Evolutionary conservation across 2,329 filamentous ascomycete genomes (phyloP).

Genomic region (Trichoderma simmonsii): DNA sequence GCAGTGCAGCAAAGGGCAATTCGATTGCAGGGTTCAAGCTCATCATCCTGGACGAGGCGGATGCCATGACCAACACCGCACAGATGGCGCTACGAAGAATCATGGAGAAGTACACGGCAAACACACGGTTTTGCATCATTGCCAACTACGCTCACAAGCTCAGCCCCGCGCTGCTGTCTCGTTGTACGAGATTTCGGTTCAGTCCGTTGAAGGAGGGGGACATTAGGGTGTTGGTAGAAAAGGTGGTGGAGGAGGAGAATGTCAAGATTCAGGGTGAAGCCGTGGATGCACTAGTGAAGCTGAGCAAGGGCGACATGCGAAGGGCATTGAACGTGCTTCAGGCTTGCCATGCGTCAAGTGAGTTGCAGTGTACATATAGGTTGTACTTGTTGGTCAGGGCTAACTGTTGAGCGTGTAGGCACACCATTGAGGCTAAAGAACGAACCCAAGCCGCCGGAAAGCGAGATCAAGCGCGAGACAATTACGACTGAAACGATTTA

Average conservation of each 20-base stretch:
- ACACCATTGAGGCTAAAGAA: conserved; percentile 64
- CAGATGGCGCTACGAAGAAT: conserved; percentile 96
- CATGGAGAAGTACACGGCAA: conserved; percentile 99
- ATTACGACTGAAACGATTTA: conserved; percentile 94
- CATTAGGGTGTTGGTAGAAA: conserved; percentile 80
- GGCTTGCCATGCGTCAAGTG: conserved; percentile 90
- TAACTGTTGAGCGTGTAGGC: conserved; percentile 41
- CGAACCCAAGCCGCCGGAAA: conserved; percentile 56
- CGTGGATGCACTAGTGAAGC: conserved; percentile 73
- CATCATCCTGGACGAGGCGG: conserved; percentile 97
- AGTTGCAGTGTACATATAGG: conserved; percentile 41
- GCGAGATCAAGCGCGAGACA: conserved; percentile 68
- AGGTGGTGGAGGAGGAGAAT: conserved; percentile 81
- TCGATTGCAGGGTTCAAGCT: conserved; percentile 81
- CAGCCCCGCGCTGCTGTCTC: conserved; percentile 83
- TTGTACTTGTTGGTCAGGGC: background rate
- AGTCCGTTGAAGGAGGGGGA: conserved; percentile 87
- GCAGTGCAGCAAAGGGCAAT: conserved; percentile 42
- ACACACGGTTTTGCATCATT: conserved; percentile 97
- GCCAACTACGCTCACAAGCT: conserved; percentile 99
- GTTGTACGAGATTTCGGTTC: conserved; percentile 94
- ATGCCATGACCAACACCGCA: conserved; percentile 98
- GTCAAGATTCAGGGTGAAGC: conserved; percentile 82
- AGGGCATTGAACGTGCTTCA: conserved; percentile 92
- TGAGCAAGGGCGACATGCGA: conserved; percentile 96